Percentiles rank a stretch among this genome's conserved stretches.
Conservation (phyloP, 352 stramenopile genomes). For the Phytopythium boreale region DNA sequence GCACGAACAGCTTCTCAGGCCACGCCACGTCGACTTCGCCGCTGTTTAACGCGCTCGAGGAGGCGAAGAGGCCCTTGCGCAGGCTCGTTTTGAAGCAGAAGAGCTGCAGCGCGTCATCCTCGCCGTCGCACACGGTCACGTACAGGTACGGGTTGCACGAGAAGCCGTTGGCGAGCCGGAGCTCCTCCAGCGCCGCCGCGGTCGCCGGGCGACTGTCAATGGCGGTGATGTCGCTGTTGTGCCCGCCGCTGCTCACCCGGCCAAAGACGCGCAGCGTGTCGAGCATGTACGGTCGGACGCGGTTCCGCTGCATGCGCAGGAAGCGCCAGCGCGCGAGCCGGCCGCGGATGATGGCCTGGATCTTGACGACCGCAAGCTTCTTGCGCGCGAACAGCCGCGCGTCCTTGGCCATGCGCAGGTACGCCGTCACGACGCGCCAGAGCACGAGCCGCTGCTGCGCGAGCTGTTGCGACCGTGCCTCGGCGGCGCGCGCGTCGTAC, state of each 20-base stretch:
- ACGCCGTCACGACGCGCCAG: conserved; percentile 47
- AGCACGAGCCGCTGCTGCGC: conserved; percentile 48
- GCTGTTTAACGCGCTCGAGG: neutral
- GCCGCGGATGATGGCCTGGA: conserved; percentile 51
- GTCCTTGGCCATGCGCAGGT: conserved; percentile 67
- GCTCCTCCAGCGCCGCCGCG: conserved; percentile 28
- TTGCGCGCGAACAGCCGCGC: conserved; percentile 53
- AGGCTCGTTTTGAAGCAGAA: conserved; percentile 73
- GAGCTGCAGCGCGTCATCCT: conserved; percentile 58
- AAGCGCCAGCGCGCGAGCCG: conserved; percentile 48
- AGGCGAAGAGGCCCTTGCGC: conserved; percentile 21
- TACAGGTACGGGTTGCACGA: conserved; percentile 74
- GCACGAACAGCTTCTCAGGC: conserved; percentile 61
- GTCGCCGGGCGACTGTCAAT: conserved; percentile 1
- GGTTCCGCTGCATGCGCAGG: conserved; percentile 40
- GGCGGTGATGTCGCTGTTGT: conserved; percentile 4
- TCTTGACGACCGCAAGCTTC: conserved; percentile 48
- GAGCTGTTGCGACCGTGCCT: conserved; percentile 33
- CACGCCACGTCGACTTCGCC: conserved; percentile 40
- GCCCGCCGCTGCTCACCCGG: conserved; percentile 8
- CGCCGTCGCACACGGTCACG: conserved; percentile 61
- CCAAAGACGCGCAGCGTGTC: conserved; percentile 30
- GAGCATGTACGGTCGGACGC: conserved; percentile 57
- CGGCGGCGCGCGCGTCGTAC: conserved; percentile 52
- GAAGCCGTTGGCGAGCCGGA: conserved; percentile 65